A percentile compares a stretch with the other conserved stretches of the same genome.
phyloP scores from a whole-genome alignment of 352 stramenopile genomes.

The Phytophthora pini region DNA sequence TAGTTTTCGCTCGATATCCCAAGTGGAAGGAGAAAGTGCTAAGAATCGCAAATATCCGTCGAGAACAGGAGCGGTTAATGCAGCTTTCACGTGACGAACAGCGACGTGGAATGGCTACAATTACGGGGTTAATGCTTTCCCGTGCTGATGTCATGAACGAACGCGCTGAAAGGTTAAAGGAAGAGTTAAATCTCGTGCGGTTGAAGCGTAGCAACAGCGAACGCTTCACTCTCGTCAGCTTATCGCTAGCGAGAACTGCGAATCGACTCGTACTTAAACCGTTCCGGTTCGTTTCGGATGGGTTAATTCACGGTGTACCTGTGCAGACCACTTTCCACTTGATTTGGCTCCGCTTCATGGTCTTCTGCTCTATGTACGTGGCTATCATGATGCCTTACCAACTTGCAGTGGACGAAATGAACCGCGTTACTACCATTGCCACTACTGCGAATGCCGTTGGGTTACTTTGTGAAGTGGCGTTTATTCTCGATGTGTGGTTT shows the following conservation, averaged over 20 bases:
- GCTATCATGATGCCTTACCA: slow-evolving; percentile 57
- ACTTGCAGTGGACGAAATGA: slow-evolving; percentile 46
- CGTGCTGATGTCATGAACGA: slow-evolving; percentile 36
- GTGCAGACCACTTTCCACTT: slow-evolving; percentile 58
- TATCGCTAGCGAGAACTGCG: background rate
- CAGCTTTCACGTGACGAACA: slow-evolving; percentile 30
- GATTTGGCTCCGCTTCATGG: slow-evolving; percentile 44
- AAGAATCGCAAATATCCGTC: slow-evolving; percentile 54
- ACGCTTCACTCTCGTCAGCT: background rate
- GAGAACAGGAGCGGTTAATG: slow-evolving; percentile 56
- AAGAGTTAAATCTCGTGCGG: slow-evolving; percentile 23
- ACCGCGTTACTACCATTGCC: slow-evolving; percentile 21
- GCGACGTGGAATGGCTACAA: slow-evolving; percentile 12
- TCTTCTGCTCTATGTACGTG: slow-evolving; percentile 48
- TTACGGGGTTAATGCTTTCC: slow-evolving; percentile 27
- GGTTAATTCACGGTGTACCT: slow-evolving; percentile 27
- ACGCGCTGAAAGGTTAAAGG: slow-evolving; percentile 28
- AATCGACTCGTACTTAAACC: background rate
- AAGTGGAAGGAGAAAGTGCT: slow-evolving; percentile 65
- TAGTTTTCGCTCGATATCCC: slow-evolving; percentile 48
- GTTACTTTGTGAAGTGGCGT: slow-evolving; percentile 51
- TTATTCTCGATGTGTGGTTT: slow-evolving; percentile 59
- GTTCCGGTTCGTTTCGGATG: slow-evolving; percentile 23
- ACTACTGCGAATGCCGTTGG: slow-evolving; percentile 23
- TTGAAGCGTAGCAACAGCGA: slow-evolving; percentile 15